Conservation (phyloP, 148 eudicot genomes). For the Beta vulgaris region DNA sequence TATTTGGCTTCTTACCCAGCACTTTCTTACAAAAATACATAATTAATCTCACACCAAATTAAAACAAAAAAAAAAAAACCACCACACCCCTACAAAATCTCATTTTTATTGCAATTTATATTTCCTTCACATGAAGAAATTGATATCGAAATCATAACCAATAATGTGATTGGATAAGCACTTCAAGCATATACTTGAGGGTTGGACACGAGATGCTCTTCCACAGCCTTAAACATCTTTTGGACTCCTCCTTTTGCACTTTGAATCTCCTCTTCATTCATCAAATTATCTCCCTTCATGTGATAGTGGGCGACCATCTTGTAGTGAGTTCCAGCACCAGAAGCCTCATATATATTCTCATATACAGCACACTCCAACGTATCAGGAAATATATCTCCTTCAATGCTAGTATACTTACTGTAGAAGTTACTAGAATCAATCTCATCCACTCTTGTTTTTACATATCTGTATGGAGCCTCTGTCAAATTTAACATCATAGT, state of each 20-base stretch:
- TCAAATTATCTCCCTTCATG: constrained; percentile 19
- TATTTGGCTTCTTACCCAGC: too few relatives aligned
- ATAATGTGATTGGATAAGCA: too few relatives aligned
- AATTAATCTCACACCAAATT: too few relatives aligned
- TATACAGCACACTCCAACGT: constrained; percentile 13
- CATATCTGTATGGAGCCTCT: constrained; percentile 26
- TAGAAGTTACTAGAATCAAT: constrained; percentile 25
- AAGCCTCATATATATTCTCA: constrained; percentile 20
- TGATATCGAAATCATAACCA: too few relatives aligned
- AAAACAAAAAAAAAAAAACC: too few relatives aligned
- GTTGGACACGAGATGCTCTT: constrained; percentile 31
- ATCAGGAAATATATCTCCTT: constrained; percentile 32
- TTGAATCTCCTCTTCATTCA: constrained; percentile 19
- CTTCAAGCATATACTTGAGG: constrained; percentile 31
- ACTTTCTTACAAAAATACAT: too few relatives aligned
- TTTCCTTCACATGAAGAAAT: too few relatives aligned
- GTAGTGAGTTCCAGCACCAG: constrained; percentile 14
- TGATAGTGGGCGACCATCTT: constrained; percentile 24
- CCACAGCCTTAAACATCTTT: constrained; percentile 24
- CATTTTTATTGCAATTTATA: too few relatives aligned
- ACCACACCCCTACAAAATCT: too few relatives aligned
- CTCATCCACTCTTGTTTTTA: constrained; percentile 29
- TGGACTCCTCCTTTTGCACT: constrained; percentile 13
- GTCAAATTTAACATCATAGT: neutral
- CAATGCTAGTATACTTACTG: constrained; percentile 24